Percentiles rank a stretch among this genome's conserved stretches.
phyloP scores from a whole-genome alignment of 192 early-diverging fungal genomes.

The Phycomyces nitens region DNA sequence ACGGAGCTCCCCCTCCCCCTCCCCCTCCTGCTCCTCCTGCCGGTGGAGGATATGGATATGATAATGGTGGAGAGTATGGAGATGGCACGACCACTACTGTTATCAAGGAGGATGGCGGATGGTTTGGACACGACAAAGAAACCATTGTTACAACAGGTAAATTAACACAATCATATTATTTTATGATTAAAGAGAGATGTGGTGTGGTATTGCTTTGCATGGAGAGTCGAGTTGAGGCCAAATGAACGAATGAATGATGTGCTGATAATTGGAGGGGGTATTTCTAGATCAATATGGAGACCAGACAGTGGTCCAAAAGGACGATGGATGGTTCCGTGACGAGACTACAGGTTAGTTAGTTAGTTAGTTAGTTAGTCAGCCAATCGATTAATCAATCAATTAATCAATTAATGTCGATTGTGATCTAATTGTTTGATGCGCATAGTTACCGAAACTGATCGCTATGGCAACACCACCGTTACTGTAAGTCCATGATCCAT shows the following conservation, averaged over 20 bases:
- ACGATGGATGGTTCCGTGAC: constrained; percentile 34
- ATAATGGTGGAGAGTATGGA: constrained; percentile 1
- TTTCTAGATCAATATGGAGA: constrained; percentile 31
- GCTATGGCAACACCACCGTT: constrained; percentile 23
- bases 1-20: constrained; percentile 12
- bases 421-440: neutral
- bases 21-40: neutral
- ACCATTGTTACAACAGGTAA: constrained; percentile 25
- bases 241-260: too few relatives aligned
- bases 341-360: constrained; percentile 13
- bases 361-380: neutral
- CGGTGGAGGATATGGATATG: constrained; percentile 1
- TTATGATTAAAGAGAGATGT: too few relatives aligned
- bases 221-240: too few relatives aligned
- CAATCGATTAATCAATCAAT: neutral
- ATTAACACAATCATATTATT: neutral
- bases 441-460: constrained; percentile 28
- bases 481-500: neutral
- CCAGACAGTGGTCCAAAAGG: constrained; percentile 17
- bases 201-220: neutral
- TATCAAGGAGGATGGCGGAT: constrained; percentile 29
- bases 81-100: constrained; percentile 24
- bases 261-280: neutral
- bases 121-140: constrained; percentile 27
- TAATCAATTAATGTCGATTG: neutral